Conservation (phyloP, 2,329 filamentous ascomycete genomes). For the Venturia oleaginea region DNA sequence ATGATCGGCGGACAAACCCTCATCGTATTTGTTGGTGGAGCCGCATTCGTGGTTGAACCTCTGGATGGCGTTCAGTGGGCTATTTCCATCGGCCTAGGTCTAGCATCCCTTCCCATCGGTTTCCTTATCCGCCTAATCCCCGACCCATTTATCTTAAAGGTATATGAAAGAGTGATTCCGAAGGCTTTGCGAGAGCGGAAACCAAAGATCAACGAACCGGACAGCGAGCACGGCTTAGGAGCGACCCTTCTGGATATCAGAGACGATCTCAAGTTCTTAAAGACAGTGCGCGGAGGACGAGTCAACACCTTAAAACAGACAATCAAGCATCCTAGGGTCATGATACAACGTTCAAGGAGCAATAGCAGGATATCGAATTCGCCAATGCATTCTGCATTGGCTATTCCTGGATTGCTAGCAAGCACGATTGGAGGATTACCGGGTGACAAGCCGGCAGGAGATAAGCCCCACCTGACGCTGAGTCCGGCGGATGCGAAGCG, state of each 20-base stretch:
- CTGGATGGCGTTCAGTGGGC: conserved; percentile 75
- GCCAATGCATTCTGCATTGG: conserved; percentile 24
- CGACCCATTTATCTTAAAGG: conserved; percentile 48
- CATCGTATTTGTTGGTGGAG: conserved; percentile 79
- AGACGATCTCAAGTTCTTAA: conserved; percentile 72
- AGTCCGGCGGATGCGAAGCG: neutral
- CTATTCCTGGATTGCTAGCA: conserved; percentile 11
- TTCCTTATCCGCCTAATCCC: conserved; percentile 74
- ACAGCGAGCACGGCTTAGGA: conserved; percentile 47
- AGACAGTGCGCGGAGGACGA: conserved; percentile 70
- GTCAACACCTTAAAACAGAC: conserved; percentile 74
- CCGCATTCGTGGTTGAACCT: conserved; percentile 64
- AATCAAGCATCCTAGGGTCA: conserved; percentile 63
- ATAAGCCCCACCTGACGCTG: neutral
- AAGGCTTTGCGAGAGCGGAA: conserved; percentile 39
- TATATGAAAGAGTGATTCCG: conserved; percentile 41
- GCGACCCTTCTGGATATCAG: conserved; percentile 65
- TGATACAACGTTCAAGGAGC: conserved; percentile 53
- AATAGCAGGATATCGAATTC: conserved; percentile 53
- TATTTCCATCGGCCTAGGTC: conserved; percentile 73
- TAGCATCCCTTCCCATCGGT: conserved; percentile 78
- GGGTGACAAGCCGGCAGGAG: neutral
- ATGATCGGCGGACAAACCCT: conserved; percentile 86
- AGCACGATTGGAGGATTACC: conserved; percentile 12
- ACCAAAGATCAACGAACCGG: conserved; percentile 32